A percentile compares a stretch with the other conserved stretches of the same genome.
Evolutionary conservation across 2,329 filamentous ascomycete genomes (phyloP).

Genomic region (Trichoderma sp.): DNA sequence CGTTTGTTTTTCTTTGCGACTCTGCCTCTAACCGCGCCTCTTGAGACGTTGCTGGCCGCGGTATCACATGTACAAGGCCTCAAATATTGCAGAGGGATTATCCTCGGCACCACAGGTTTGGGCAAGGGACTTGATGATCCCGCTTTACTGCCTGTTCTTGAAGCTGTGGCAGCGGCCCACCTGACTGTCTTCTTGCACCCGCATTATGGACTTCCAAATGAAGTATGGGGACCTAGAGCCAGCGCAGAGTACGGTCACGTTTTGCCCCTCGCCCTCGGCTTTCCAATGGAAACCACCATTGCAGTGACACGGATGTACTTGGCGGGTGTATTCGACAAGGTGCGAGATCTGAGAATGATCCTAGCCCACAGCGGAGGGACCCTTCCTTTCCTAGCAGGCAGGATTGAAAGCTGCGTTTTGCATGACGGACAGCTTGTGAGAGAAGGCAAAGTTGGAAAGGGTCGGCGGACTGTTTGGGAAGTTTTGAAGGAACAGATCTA

Average conservation of each 20-base stretch:
- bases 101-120: constrained; percentile 82
- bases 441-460: constrained; percentile 55
- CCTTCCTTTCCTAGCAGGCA: constrained; percentile 81
- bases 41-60: constrained; percentile 62
- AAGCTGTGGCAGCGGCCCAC: constrained; percentile 63
- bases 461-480: constrained; percentile 56
- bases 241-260: constrained; percentile 79
- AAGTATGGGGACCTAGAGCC: constrained; percentile 74
- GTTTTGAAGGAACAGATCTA: constrained; percentile 73
- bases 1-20: constrained; percentile 82
- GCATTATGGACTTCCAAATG: constrained; percentile 82
- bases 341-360: constrained; percentile 68
- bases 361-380: constrained; percentile 89
- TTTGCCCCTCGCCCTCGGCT: constrained; percentile 79
- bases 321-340: constrained; percentile 80
- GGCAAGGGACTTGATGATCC: constrained; percentile 80
- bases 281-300: constrained; percentile 91
- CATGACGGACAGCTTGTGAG: constrained; percentile 77
- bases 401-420: constrained; percentile 82
- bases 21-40: constrained; percentile 71
- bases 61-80: constrained; percentile 63
- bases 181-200: constrained; percentile 83
- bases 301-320: constrained; percentile 85
- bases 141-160: constrained; percentile 69
- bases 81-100: constrained; percentile 76